Percentiles rank a stretch among this genome's conserved stretches.
Conservation (phyloP, 768 basidiomycete genomes). For the Mycena capillaripes region DNA sequence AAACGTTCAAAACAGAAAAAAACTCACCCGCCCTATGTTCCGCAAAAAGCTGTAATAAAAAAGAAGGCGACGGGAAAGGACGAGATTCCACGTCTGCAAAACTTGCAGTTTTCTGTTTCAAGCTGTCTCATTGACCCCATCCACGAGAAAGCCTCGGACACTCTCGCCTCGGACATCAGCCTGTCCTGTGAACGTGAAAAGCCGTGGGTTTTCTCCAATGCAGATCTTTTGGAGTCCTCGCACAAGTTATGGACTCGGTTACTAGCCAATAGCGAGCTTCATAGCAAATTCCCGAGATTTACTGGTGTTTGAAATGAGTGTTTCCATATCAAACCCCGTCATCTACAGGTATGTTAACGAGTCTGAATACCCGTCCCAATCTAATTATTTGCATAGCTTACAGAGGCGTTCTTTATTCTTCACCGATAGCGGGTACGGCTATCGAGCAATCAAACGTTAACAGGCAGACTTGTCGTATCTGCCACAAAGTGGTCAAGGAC, state of each 20-base stretch:
- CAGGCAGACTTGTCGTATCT: too few relatives aligned
- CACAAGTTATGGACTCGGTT: background rate
- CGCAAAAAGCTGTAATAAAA: too few relatives aligned
- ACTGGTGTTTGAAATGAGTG: background rate
- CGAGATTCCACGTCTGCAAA: background rate
- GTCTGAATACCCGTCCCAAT: background rate
- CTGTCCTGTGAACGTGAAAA: background rate
- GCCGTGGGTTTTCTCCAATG: background rate
- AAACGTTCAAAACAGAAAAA: too few relatives aligned
- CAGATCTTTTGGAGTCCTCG: background rate
- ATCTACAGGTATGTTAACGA: background rate
- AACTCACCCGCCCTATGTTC: too few relatives aligned
- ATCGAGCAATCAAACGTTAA: too few relatives aligned
- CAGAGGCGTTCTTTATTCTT: background rate
- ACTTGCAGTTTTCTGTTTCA: background rate
- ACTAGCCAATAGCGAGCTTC: background rate
- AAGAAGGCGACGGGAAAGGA: background rate
- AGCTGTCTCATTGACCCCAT: background rate
- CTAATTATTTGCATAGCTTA: background rate
- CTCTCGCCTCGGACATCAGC: background rate
- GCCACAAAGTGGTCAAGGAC: too few relatives aligned
- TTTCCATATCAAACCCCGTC: background rate
- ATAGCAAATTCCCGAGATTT: background rate
- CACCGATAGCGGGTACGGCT: too few relatives aligned
- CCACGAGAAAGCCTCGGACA: background rate